A percentile compares a stretch with the other conserved stretches of the same genome.
Conservation (phyloP, 179 eudicot species). For the Camellia oleifera region DNA sequence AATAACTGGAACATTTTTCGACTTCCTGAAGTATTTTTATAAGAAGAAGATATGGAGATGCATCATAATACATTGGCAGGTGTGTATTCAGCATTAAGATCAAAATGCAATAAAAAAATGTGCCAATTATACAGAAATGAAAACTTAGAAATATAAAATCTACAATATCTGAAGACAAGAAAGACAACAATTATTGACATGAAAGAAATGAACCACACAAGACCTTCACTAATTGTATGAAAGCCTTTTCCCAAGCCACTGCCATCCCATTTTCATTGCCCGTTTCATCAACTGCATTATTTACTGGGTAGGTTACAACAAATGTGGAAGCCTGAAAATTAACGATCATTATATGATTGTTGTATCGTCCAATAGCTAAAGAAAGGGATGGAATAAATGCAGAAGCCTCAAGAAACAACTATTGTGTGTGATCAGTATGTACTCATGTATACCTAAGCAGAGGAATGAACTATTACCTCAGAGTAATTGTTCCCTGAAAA, state of each 20-base stretch:
- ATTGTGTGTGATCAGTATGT: neutral
- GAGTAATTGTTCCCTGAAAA: constrained; percentile 68
- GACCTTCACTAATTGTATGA: constrained; percentile 64
- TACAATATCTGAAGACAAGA: constrained; percentile 2
- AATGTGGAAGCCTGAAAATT: constrained; percentile 70
- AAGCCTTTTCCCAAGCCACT: constrained; percentile 76
- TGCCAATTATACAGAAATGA: neutral
- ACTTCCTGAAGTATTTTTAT: neutral
- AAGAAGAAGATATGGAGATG: neutral
- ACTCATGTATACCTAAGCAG: constrained; percentile 9
- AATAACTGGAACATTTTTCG: neutral
- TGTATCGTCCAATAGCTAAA: neutral
- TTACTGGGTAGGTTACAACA: constrained; percentile 70
- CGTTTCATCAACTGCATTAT: constrained; percentile 57
- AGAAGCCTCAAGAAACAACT: neutral
- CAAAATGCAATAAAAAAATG: neutral
- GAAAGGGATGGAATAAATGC: neutral
- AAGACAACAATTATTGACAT: neutral
- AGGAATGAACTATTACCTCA: constrained; percentile 41
- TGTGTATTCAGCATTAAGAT: neutral
- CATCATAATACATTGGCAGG: neutral
- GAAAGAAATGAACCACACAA: neutral
- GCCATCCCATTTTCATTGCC: constrained; percentile 60
- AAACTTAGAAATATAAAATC: neutral
- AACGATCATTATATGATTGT: constrained; percentile 11